phyloP scores from a whole-genome alignment of 768 basidiomycete genomes.

The Lactarius trivialis region DNA sequence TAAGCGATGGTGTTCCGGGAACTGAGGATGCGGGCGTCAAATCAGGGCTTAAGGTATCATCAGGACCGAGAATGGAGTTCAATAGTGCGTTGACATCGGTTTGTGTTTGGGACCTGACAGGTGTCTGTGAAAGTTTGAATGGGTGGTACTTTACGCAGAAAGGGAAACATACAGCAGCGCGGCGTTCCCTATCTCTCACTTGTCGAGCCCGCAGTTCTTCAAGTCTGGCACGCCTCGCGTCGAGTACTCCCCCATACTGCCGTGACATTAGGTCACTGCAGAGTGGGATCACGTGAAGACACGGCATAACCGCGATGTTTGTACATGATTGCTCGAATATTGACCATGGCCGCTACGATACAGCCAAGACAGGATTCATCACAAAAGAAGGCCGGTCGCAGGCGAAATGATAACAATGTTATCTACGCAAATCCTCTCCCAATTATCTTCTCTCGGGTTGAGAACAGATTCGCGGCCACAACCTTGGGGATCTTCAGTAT shows the following conservation, averaged over 20 bases:
- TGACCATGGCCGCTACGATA: constrained; percentile 35
- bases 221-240: constrained; percentile 83
- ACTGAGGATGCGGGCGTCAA: constrained; percentile 66
- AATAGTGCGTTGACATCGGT: constrained; percentile 70
- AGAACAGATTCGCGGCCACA: constrained; percentile 35
- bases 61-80: constrained; percentile 44
- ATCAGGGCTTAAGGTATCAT: constrained; percentile 42
- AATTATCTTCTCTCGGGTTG: constrained; percentile 41
- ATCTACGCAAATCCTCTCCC: constrained; percentile 73
- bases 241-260: no score
- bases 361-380: constrained; percentile 4
- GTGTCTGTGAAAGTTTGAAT: constrained; percentile 4
- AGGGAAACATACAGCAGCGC: constrained; percentile 33
- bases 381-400: constrained; percentile 44
- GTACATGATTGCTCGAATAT: constrained; percentile 21
- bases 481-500: constrained; percentile 42
- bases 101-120: constrained; percentile 33
- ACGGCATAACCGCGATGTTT: constrained; percentile 19
- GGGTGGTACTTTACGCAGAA: constrained; percentile 25
- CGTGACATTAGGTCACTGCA: no score
- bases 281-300: not conserved
- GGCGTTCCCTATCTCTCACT: constrained; percentile 46
- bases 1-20: constrained; percentile 59
- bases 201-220: constrained; percentile 73
- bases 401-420: constrained; percentile 56